Evolutionary conservation across 305 asterid species (phyloP).

Genomic region (Euphrasia arctica): DNA sequence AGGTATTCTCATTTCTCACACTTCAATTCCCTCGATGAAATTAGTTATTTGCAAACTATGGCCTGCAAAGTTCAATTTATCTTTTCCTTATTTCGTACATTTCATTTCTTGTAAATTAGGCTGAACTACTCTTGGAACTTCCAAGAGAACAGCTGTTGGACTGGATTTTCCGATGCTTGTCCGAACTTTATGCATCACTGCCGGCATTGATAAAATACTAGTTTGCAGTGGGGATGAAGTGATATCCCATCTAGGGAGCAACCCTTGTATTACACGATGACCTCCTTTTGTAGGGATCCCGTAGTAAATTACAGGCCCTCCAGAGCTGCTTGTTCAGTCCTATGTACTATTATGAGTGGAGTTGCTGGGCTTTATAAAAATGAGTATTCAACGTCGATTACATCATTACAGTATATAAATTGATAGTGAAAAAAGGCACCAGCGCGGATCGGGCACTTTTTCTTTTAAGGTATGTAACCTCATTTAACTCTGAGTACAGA

Average conservation of each 20-base stretch:
- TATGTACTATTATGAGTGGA: not conserved
- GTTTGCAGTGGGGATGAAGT: constrained; percentile 22
- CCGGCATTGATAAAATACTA: constrained; percentile 87
- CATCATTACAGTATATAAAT: not conserved
- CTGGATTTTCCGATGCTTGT: constrained; percentile 92
- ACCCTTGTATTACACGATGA: not conserved
- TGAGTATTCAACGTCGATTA: not conserved
- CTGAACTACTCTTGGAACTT: constrained; percentile 85
- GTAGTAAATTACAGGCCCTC: constrained; percentile 13
- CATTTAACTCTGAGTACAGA: constrained; percentile 9
- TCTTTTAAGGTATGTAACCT: constrained; percentile 27
- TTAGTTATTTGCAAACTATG: not conserved
- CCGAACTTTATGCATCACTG: constrained; percentile 78
- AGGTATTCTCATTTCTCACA: constrained; percentile 38
- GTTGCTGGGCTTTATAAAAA: not conserved
- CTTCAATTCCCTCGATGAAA: constrained; percentile 13
- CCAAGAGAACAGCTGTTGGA: constrained; percentile 93
- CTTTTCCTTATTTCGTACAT: not conserved
- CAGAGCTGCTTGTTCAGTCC: constrained; percentile 24
- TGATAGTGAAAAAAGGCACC: constrained; percentile 9
- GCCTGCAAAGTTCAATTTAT: not conserved
- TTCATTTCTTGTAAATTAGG: constrained; percentile 48
- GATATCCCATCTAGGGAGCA: constrained; percentile 25
- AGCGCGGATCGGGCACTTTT: not conserved
- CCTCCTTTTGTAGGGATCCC: constrained; percentile 18